Conservation (phyloP, 169 alveolate genomes). For the Cryptosporidium meleagridis region DNA sequence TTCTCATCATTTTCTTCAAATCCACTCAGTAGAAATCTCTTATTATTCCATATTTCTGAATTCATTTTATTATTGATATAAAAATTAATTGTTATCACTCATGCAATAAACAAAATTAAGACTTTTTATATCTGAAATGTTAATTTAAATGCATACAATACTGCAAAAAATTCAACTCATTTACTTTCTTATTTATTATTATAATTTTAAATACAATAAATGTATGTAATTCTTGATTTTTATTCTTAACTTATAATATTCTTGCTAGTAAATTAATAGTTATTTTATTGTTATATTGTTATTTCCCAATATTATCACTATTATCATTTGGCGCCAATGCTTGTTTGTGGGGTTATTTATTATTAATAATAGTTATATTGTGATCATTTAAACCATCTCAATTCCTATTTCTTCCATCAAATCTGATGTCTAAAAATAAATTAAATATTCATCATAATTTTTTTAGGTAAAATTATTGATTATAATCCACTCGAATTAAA, state of each 20-base stretch:
- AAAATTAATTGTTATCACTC: not conserved
- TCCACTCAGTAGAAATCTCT: constrained; percentile 41
- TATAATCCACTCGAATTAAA: not conserved
- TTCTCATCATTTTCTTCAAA: constrained; percentile 31
- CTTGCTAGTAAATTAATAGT: not conserved
- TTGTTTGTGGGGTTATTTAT: not conserved
- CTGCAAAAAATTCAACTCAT: not conserved
- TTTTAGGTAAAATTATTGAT: not conserved
- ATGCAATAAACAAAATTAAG: not conserved
- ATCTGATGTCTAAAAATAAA: constrained; percentile 10
- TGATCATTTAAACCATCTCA: constrained; percentile 14
- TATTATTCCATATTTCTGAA: constrained; percentile 18
- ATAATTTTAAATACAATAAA: too few relatives aligned
- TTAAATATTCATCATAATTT: not conserved
- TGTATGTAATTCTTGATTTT: too few relatives aligned
- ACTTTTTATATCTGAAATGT: too few relatives aligned
- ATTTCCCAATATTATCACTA: not conserved
- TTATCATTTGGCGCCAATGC: not conserved
- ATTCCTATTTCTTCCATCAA: constrained; percentile 65
- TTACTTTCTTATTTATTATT: too few relatives aligned
- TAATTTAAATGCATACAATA: too few relatives aligned
- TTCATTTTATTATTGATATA: not conserved
- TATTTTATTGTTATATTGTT: too few relatives aligned
- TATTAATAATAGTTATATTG: not conserved
- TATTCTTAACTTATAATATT: too few relatives aligned